phyloP scores from a whole-genome alignment of 345 rosid species.

The Syzygium aqueum region DNA sequence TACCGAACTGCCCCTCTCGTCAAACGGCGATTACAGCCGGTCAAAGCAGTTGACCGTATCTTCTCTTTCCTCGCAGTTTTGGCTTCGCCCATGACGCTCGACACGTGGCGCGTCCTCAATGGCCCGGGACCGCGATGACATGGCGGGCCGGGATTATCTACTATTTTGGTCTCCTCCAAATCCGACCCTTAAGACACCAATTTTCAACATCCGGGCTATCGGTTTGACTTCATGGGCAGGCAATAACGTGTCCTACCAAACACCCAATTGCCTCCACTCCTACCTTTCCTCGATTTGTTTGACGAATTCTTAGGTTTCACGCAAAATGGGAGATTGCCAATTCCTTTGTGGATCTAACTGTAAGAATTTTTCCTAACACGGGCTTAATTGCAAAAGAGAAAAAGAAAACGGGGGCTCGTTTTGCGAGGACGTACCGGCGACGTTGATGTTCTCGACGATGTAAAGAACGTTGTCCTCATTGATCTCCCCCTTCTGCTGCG shows the following conservation, averaged over 20 bases:
- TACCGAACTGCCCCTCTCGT: not conserved
- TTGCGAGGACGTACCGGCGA: constrained; percentile 48
- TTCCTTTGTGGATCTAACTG: not conserved
- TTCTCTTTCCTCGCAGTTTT: not conserved
- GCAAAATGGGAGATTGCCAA: not conserved
- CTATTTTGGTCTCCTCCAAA: not conserved
- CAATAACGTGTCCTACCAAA: not conserved
- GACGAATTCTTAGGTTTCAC: not conserved
- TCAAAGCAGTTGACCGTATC: not conserved
- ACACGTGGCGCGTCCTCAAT: not conserved
- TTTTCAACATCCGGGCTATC: not conserved
- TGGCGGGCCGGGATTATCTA: not conserved
- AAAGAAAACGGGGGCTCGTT: not conserved
- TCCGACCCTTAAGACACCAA: too few relatives aligned
- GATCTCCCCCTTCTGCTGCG: constrained; percentile 87
- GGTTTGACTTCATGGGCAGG: not conserved
- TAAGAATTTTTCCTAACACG: not conserved
- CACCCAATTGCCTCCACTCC: not conserved
- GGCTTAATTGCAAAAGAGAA: not conserved
- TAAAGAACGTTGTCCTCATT: constrained; percentile 93
- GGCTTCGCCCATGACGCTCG: not conserved
- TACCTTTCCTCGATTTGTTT: not conserved
- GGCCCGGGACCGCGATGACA: rapidly evolving
- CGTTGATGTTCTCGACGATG: constrained; percentile 98
- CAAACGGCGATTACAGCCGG: not conserved